These are phyloP conservation scores for Zopfia rhizophila DNA, from an alignment of 2,329 filamentous ascomycete genomes.

Conservation along the genomic window DNA sequence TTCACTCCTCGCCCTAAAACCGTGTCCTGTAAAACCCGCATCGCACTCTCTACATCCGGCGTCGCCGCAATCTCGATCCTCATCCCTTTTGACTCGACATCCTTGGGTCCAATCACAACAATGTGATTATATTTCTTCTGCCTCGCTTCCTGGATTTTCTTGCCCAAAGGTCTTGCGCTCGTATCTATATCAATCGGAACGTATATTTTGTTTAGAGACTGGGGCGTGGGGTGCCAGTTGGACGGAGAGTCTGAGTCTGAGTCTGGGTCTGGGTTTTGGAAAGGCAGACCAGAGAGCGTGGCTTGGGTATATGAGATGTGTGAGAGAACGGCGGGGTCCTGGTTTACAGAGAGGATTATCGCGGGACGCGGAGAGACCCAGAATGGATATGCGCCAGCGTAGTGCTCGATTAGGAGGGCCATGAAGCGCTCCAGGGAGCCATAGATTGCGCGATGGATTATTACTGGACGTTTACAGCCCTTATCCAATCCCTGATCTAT, in stretches of 20 bases:
- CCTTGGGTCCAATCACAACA: conserved; percentile 70
- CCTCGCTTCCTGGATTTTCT: conserved; percentile 79
- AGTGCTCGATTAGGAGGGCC: conserved; percentile 85
- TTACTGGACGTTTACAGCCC: conserved; percentile 67
- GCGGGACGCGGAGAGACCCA: conserved; percentile 87
- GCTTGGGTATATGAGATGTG: conserved; percentile 57
- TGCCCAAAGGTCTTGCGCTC: conserved; percentile 68
- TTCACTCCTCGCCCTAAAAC: conserved; percentile 26
- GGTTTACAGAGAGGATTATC: conserved; percentile 77
- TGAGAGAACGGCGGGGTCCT: conserved; percentile 63
- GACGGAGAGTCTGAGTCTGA: conserved; percentile 20
- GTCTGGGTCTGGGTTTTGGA: conserved; percentile 26
- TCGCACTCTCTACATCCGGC: conserved; percentile 32
- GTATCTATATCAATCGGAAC: conserved; percentile 77
- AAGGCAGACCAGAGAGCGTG: conserved; percentile 42
- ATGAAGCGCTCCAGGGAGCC: conserved; percentile 87
- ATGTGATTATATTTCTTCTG: conserved; percentile 77
- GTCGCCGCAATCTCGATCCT: conserved; percentile 40
- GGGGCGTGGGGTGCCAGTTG: conserved; percentile 51
- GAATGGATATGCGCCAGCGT: conserved; percentile 81
- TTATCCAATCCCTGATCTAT: conserved; percentile 50
- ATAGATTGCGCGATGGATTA: conserved; percentile 86
- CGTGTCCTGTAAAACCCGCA: conserved; percentile 50
- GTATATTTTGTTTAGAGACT: conserved; percentile 65
- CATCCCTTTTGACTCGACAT: conserved; percentile 38